These are phyloP conservation scores for Epithele typhae DNA, from an alignment of 768 basidiomycete species.

Conservation along the genomic window DNA sequence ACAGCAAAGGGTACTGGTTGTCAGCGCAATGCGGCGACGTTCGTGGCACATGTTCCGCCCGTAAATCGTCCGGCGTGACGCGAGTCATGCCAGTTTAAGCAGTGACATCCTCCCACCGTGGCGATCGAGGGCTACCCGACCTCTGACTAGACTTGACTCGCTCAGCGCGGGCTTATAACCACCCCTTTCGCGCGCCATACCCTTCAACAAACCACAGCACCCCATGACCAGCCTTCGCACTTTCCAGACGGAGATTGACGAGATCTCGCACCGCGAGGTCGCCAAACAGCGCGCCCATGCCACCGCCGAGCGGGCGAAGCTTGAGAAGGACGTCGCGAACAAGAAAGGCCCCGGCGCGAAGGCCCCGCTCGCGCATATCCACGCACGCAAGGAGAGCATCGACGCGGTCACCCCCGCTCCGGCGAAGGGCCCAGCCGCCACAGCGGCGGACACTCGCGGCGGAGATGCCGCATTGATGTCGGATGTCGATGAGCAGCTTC, in stretches of 20 bases:
- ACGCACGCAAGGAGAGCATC: conserved; percentile 15
- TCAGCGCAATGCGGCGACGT: too few relatives aligned
- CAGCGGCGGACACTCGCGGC: not conserved
- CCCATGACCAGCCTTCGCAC: conserved; percentile 53
- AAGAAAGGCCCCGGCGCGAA: conserved; percentile 9
- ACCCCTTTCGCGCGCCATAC: not conserved
- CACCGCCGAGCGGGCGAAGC: conserved; percentile 24
- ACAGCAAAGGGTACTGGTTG: too few relatives aligned
- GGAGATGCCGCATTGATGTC: conserved; percentile 8
- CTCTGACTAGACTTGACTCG: conserved; percentile 17
- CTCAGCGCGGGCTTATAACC: conserved; percentile 7
- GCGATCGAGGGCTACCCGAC: conserved; percentile 4
- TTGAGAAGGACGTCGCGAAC: conserved; percentile 15
- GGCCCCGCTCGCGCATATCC: conserved; percentile 37
- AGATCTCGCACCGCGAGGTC: conserved; percentile 65
- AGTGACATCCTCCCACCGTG: conserved; percentile 8
- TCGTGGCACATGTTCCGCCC: too few relatives aligned
- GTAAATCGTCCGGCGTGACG: conserved; percentile 9
- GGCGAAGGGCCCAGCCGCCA: conserved; percentile 9
- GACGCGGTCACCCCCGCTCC: conserved; percentile 1
- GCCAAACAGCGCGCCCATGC: conserved; percentile 52
- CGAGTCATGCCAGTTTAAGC: conserved; percentile 8
- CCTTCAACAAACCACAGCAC: not conserved
- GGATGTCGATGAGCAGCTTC: conserved; percentile 52
- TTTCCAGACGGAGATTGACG: conserved; percentile 75